phyloP scores from a whole-genome alignment of 768 basidiomycete genomes.

The Panellus pusillus region DNA sequence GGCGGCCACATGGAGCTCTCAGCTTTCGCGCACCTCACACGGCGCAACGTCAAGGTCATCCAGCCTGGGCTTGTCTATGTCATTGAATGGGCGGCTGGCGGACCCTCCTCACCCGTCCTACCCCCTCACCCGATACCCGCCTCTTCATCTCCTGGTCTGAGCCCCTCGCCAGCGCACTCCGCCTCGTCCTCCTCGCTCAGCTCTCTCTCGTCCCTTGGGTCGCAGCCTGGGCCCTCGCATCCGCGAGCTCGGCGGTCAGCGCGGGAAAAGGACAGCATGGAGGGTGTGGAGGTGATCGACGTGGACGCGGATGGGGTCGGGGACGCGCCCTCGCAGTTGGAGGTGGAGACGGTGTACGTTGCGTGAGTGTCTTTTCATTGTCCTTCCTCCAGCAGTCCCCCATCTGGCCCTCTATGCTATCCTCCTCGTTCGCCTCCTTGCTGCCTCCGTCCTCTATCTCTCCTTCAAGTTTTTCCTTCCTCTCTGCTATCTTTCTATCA shows the following conservation, averaged over 20 bases:
- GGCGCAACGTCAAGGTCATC: constrained; percentile 84
- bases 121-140: constrained; percentile 21
- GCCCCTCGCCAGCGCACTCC: constrained; percentile 10
- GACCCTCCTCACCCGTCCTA: constrained; percentile 22
- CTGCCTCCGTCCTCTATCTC: neutral
- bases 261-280: constrained; percentile 35
- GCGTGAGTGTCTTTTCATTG: constrained; percentile 58
- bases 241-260: constrained; percentile 32
- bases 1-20: constrained; percentile 94
- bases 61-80: constrained; percentile 92
- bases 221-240: constrained; percentile 37
- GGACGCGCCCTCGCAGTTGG: constrained; percentile 2
- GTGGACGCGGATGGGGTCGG: constrained; percentile 25
- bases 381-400: neutral
- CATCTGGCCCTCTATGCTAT: neutral
- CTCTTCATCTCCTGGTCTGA: constrained; percentile 21
- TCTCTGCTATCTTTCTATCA: neutral
- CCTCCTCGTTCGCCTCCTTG: neutral
- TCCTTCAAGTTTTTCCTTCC: neutral
- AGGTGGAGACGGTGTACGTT: constrained; percentile 65
- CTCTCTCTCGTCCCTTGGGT: constrained; percentile 3
- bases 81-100: constrained; percentile 76
- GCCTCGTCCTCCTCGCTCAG: constrained; percentile 4
- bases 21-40: constrained; percentile 81
- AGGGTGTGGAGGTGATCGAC: constrained; percentile 19